Percentiles rank a stretch among this genome's conserved stretches.
Conservation (phyloP, 2,329 filamentous ascomycete species). For the Dichotomopilus funicola region DNA sequence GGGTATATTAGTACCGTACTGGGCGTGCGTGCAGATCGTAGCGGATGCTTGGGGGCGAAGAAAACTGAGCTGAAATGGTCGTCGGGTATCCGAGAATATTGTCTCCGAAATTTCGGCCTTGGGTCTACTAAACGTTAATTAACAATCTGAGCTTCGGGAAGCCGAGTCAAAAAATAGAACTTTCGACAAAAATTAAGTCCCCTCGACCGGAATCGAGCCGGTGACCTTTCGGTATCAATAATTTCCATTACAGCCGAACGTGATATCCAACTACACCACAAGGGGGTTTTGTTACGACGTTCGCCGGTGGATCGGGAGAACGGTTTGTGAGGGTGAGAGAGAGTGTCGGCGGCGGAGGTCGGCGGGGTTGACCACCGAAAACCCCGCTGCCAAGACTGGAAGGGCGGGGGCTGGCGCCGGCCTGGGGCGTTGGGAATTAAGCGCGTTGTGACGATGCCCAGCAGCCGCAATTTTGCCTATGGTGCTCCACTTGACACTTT, state of each 20-base stretch:
- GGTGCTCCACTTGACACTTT: background rate
- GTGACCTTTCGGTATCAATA: constrained; percentile 21
- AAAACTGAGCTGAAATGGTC: background rate
- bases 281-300: constrained; percentile 12
- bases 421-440: background rate
- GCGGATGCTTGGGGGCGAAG: too few species aligned
- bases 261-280: constrained; percentile 23
- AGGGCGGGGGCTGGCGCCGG: background rate
- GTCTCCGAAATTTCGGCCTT: too few species aligned
- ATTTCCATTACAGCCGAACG: constrained; percentile 21
- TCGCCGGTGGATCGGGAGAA: background rate
- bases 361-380: background rate
- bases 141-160: constrained; percentile 24
- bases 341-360: background rate
- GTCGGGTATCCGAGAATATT: background rate
- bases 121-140: background rate
- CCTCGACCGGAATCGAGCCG: constrained; percentile 22
- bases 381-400: too few species aligned
- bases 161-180: constrained; percentile 23
- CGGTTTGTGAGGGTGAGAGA: background rate
- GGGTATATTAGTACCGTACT: too few species aligned
- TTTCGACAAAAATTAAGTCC: constrained; percentile 3
- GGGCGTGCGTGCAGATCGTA: too few species aligned
- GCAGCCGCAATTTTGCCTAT: background rate
- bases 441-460: background rate